Base-by-base conservation (phyloP, 2,329 filamentous ascomycete genomes). In the Aureobasidium sp. region DNA sequence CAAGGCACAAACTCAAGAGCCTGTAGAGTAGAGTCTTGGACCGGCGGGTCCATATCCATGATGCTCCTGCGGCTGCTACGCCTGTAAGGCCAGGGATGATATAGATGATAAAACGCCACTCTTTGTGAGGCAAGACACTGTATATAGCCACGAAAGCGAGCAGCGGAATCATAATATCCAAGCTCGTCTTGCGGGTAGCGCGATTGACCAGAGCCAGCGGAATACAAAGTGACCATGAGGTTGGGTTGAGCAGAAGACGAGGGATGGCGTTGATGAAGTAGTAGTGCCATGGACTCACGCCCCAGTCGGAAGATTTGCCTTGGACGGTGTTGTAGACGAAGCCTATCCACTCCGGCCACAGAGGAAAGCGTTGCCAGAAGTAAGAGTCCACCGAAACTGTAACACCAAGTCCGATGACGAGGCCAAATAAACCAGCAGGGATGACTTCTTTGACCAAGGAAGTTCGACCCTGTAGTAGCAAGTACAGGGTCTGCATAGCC, bases 101-200 rank as follows among this genome's bases (percentile, higher is more conserved):
- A 76, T 97, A 97, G 69, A 97, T 86, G 68, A 99, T 87, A 79
- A 99, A 99, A 20, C 94, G 89, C 73, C 91, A 89, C 77, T 99
- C 94, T 73, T 99, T 99, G 78, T 99, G 94, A 0, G 93, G 92
- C 65, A 96, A 88, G 56, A 91, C 69, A 66, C 91, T 96, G 79
- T 96, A 97, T 47, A 95, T 74, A 5, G 82, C 82, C 22, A 95
- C 80, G 73, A 92, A 99, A 34, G 83, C 74, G 1, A 95, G 67
- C 11, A 84, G 82, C 0, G 94, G 91, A 2, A 87, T 68, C 4
- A 89, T 68, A 9, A 86, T 74, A 44, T 80, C 78, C 0, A 90
- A 64, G 59, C 75, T 77, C 20, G 71, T 72, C 41, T 66, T 65
- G 17, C 73, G 72, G 5, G 74, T 75, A 15, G 76, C 69, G 14